Evolutionary conservation across 2,329 filamentous ascomycete species (phyloP), one percentile per base, ranked within the genome.

Genomic region (Penicillium sp.): DNA sequence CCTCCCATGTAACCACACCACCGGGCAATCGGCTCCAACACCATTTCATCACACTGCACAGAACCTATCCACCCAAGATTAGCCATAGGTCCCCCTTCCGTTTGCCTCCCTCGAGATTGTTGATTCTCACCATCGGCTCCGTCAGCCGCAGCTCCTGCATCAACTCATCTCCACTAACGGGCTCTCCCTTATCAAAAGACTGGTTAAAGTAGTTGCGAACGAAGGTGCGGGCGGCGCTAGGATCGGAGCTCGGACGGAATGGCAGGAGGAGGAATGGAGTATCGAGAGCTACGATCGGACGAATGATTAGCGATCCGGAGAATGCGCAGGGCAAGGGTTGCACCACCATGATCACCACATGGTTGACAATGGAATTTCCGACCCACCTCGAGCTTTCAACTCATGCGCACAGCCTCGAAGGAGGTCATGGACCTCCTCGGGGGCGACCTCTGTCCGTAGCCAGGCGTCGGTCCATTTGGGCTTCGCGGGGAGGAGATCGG

Each of bases 21-120:
- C 92, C 92, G 43, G 89, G 87, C 52, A 99, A 81, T 78, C 95
- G 87, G 74, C 91, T 93, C 95, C 95, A 99, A 77, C 94, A 98
- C 95, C 95, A 99, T 81, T 98, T 99, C 65, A 95, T 83, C 43
- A 97, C 92, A 69, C 93, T 95, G 64, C 92, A 93, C 55, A 99
- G 85, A 57, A 96, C 92, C 92, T 96, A 60, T 27, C 36, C n/a
- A 19, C 27, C 18, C 18, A 41, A 14, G 19, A 31, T 56, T 44
- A 40, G 37, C 35, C 40, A 39, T n/a, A 3, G 27, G 18, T 43
- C 49, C 10, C 13, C 10, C 11, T 44, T 24, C 19, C 19, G 19
- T 13, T 14, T 24, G 4, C 7, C 2, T 33, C 9, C 27, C 55
- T 24, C 54, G 41, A 43, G 50, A 50, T 50, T 24, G 31, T 54